Conservation (phyloP, 768 basidiomycete genomes). For the Mycena venus region DNA sequence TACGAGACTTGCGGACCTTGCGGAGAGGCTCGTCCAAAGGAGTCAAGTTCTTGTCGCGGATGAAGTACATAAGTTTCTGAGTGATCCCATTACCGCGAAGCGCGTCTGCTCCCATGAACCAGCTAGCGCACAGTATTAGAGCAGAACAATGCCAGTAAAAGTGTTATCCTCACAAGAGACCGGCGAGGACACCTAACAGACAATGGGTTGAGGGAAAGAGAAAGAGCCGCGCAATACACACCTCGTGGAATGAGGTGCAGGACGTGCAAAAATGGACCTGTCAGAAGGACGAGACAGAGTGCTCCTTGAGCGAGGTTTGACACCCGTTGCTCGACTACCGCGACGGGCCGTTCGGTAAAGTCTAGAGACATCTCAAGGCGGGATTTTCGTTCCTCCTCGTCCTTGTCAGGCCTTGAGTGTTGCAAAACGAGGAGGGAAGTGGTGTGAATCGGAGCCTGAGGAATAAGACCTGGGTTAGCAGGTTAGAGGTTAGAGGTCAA, state of each 20-base stretch:
- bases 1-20: conserved; percentile 79
- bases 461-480: conserved; percentile 86
- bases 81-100: conserved; percentile 88
- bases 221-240: conserved; percentile 31
- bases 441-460: conserved; percentile 95
- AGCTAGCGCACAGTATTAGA: conserved; percentile 55
- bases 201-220: conserved; percentile 1
- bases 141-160: neutral
- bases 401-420: conserved; percentile 50
- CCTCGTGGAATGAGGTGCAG: conserved; percentile 84
- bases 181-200: conserved; percentile 76
- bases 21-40: conserved; percentile 77
- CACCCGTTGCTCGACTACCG: conserved; percentile 93
- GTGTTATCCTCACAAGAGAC: conserved; percentile 79
- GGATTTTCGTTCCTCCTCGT: conserved; percentile 46
- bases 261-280: conserved; percentile 85
- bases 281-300: conserved; percentile 83
- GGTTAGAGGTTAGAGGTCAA: too few relatives aligned
- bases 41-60: conserved; percentile 78
- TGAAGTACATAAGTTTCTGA: conserved; percentile 81
- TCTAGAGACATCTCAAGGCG: conserved; percentile 38
- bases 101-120: conserved; percentile 94
- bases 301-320: conserved; percentile 91
- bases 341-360: conserved; percentile 68
- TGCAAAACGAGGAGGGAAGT: conserved; percentile 83